These are phyloP conservation scores for Thelonectria olida DNA, from an alignment of 2,329 filamentous ascomycete species.

Conservation along the genomic window DNA sequence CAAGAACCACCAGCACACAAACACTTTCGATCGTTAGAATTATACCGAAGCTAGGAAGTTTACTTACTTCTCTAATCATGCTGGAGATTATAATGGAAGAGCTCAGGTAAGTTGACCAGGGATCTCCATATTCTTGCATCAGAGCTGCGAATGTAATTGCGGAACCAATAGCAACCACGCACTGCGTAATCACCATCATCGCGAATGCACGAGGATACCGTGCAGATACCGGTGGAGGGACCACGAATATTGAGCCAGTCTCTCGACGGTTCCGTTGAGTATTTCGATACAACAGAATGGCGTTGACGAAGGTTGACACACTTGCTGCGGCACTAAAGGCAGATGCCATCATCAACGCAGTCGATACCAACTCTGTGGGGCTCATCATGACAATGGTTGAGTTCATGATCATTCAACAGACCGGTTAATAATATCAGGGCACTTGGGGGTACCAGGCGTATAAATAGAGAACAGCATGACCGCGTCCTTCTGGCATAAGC, in stretches of 20 bases:
- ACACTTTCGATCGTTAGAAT: not conserved
- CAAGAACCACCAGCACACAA: not conserved
- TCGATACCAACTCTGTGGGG: not conserved
- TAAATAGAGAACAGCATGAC: slow-evolving; percentile 1
- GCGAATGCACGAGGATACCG: not conserved
- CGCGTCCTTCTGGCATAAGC: not conserved
- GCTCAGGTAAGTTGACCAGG: not conserved
- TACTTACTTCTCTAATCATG: not conserved
- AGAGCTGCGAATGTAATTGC: not conserved
- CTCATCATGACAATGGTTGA: not conserved
- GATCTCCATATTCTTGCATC: not conserved
- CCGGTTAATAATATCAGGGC: not conserved
- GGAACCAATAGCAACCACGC: not conserved
- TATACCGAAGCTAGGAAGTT: not conserved
- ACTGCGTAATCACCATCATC: not conserved
- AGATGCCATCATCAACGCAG: not conserved
- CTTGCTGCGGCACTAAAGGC: not conserved
- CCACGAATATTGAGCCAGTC: not conserved
- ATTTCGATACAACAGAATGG: not conserved
- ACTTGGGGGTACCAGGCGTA: not conserved
- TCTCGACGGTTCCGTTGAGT: not conserved
- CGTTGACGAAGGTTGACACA: not conserved
- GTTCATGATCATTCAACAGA: no score
- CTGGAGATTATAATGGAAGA: not conserved
- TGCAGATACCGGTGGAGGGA: not conserved